These are phyloP conservation scores for Rugosomyces carneus DNA, from an alignment of 1,284 basidiomycete species.

Conservation along the genomic window DNA sequence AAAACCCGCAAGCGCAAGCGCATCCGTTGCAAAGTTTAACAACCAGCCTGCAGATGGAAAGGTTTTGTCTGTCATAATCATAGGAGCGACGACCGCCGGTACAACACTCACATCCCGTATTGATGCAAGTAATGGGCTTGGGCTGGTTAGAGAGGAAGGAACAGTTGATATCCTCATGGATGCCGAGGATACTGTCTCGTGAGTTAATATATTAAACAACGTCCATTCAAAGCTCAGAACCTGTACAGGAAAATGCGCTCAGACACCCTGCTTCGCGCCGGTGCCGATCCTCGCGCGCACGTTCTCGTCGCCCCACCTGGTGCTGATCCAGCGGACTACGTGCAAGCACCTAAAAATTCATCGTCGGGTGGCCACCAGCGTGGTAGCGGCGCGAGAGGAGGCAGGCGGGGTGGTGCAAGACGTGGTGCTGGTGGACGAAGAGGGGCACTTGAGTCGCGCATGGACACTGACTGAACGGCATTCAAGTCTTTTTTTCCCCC, in stretches of 20 bases:
- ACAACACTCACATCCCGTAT: constrained; percentile 49
- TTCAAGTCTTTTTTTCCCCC: neutral
- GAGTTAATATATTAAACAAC: constrained; percentile 27
- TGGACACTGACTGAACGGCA: constrained; percentile 37
- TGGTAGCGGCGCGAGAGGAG: constrained; percentile 32
- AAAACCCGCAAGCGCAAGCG: constrained; percentile 52
- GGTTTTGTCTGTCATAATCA: constrained; percentile 56
- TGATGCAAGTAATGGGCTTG: constrained; percentile 48
- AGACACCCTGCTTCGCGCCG: constrained; percentile 59
- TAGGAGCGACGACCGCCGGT: constrained; percentile 48
- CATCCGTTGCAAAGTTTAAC: constrained; percentile 71
- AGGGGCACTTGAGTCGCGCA: constrained; percentile 28
- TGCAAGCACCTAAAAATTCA: constrained; percentile 28
- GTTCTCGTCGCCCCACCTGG: constrained; percentile 70
- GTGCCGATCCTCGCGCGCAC: constrained; percentile 54
- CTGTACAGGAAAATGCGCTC: constrained; percentile 75
- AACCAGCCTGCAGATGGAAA: constrained; percentile 80
- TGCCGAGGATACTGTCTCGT: constrained; percentile 49
- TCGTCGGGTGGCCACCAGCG: constrained; percentile 28
- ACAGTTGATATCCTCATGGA: constrained; percentile 67
- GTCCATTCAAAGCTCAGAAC: neutral
- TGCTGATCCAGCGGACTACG: constrained; percentile 50
- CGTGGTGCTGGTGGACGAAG: constrained; percentile 29
- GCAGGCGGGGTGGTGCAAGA: constrained; percentile 27
- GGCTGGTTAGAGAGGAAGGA: constrained; percentile 54